Evolutionary conservation across 2,329 filamentous ascomycete genomes (phyloP).

Genomic region (Fusarium avenaceum): DNA sequence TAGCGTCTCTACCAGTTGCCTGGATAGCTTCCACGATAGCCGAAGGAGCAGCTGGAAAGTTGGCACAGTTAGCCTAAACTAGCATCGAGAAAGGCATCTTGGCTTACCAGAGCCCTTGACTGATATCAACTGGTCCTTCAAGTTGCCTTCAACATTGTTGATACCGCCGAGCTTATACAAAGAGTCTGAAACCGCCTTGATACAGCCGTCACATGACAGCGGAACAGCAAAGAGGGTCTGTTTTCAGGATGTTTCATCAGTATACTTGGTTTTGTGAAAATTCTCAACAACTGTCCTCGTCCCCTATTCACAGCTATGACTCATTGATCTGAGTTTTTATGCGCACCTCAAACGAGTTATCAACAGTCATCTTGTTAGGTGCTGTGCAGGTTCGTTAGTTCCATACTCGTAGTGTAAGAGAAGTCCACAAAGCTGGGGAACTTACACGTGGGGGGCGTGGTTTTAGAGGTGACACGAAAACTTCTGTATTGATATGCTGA

Average conservation of each 20-base stretch:
- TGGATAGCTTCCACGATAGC: slow-evolving; percentile 91
- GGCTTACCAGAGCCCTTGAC: slow-evolving; percentile 83
- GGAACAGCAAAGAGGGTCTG: slow-evolving; percentile 96
- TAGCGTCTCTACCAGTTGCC: slow-evolving; percentile 90
- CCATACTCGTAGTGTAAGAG: slow-evolving; percentile 47
- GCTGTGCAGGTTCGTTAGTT: slow-evolving; percentile 42
- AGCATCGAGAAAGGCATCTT: slow-evolving; percentile 4
- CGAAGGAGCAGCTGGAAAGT: slow-evolving; percentile 78
- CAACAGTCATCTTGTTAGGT: slow-evolving; percentile 58
- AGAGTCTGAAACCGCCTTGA: slow-evolving; percentile 85
- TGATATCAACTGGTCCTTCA: slow-evolving; percentile 85
- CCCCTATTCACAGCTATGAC: slow-evolving; percentile 45
- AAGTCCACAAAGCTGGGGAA: slow-evolving; percentile 28
- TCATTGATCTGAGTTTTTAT: slow-evolving; percentile 43
- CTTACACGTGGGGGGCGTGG: slow-evolving; percentile 45
- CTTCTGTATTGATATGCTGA: slow-evolving; percentile 49
- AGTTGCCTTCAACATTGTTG: slow-evolving; percentile 82
- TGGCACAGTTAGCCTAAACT: slow-evolving; percentile 24
- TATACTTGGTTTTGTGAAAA: slow-evolving; percentile 34
- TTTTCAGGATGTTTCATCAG: slow-evolving; percentile 56
- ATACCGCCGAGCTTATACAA: slow-evolving; percentile 84
- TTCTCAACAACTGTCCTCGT: slow-evolving; percentile 41
- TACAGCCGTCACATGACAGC: slow-evolving; percentile 89
- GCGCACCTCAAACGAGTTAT: slow-evolving; percentile 62
- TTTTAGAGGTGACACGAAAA: slow-evolving; percentile 40